Evolutionary conservation across 2,329 filamentous ascomycete genomes (phyloP).

Genomic region (Aspergillus oerlinghausenensis): DNA sequence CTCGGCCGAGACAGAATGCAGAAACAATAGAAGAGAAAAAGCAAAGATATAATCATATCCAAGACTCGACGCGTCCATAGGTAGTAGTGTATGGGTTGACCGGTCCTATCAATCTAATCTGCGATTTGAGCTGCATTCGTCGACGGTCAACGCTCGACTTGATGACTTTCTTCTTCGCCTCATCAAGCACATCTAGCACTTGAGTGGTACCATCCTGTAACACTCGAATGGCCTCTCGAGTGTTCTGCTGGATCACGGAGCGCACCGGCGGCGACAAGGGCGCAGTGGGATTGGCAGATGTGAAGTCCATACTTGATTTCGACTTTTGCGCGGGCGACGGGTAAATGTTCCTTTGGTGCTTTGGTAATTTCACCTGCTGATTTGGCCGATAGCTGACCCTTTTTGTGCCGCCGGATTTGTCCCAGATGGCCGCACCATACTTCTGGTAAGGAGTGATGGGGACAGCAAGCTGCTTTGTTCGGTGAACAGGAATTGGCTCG

Average conservation of each 20-base stretch:
- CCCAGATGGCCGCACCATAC: slow-evolving; percentile 33
- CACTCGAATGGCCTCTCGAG: slow-evolving; percentile 21
- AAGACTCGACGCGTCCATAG: slow-evolving; percentile 22
- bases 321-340: slow-evolving; percentile 2
- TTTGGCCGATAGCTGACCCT: slow-evolving; percentile 17
- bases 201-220: slow-evolving; percentile 25
- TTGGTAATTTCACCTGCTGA: slow-evolving; percentile 18
- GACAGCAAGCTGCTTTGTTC: slow-evolving; percentile 27
- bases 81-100: slow-evolving; percentile 27
- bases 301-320: neutral
- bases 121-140: slow-evolving; percentile 35
- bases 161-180: slow-evolving; percentile 31
- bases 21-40: neutral
- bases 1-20: neutral
- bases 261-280: slow-evolving; percentile 17
- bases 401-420: slow-evolving; percentile 23
- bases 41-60: slow-evolving; percentile 20
- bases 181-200: slow-evolving; percentile 26
- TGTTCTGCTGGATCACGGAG: slow-evolving; percentile 20
- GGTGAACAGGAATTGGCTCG: slow-evolving; percentile 1
- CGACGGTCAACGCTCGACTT: slow-evolving; percentile 32
- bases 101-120: slow-evolving; percentile 38
- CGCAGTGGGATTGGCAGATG: slow-evolving; percentile 8
- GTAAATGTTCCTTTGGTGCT: slow-evolving; percentile 9
- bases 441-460: slow-evolving; percentile 35